Evolutionary conservation across 2,329 filamentous ascomycete genomes (phyloP), one percentile per base, ranked within the genome.

Genomic region (Dendryphion nanum): DNA sequence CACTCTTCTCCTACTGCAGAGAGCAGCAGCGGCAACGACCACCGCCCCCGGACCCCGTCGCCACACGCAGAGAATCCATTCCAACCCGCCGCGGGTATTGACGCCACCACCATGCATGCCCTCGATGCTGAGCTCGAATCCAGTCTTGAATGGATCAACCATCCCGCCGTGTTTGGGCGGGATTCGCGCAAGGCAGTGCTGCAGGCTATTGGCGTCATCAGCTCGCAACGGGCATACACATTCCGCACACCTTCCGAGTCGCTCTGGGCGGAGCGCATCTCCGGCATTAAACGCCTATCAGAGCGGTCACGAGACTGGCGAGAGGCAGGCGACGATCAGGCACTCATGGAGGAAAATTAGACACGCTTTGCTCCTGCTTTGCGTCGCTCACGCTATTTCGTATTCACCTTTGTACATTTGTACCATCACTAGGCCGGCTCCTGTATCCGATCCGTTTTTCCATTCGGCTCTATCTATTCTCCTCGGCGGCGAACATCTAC

Each of bases 181-280:
- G 93, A 98, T 63, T 93, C 87, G 41, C 83, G 93, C 56, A 98
- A 98, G 72, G 89, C 91, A 4, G 90, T 98, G 2, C 75, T 98
- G 17, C 93, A 98, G 66, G 89, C 90, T 13, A 97, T 98, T 50
- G 91, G 93, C 5, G 90, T 97, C 45, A 96, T 98, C 53, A 93
- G 87, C 58, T 94, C 87, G 5, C 93, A 98, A 68, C 80, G 93
- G 32, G 90, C 86, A 8, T 95, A 91, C 62, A 97, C 93, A 1
- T 96, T 91, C 77, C 82, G 91, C 35, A 93, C 90, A 2, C 82
- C 89, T 0, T 85, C 91, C 5, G 93, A 98, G 71, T 81, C 82
- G 20, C 77, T 97, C 19, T 97, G 91, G 89, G 89, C 93, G 2
- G 79, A 79, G 28, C 81, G 93, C 24, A 85, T 97, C 15, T 69